Evolutionary conservation across 2,329 filamentous ascomycete species (phyloP), one percentile per base, ranked within the genome.

Genomic region (Hypoxylon sp.): DNA sequence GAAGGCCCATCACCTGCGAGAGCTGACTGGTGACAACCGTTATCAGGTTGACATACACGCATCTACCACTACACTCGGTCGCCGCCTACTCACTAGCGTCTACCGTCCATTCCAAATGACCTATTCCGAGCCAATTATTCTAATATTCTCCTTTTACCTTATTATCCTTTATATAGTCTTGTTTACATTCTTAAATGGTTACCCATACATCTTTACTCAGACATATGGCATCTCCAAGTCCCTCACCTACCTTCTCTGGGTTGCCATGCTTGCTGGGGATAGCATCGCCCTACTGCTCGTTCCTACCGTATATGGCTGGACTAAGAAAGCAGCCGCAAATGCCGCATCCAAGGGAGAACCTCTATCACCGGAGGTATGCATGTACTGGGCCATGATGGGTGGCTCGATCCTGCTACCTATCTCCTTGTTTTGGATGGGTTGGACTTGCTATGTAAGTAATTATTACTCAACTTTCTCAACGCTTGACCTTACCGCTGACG

Each of bases 141-240:
- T 78, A 6, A 72, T 83, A 12, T 74, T 85, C 23, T 78, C 79
- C 0, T 67, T 85, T 1, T 86, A 86, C 62, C 76, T 85, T 47
- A 78, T 80, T 0, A 75, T 85, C 8, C 74, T 83, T 5, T 87
- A 86, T 69, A 81, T 83, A 39, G 77, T 84, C 1, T 74, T 85
- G 1, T 86, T 85, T 69, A 81, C 82, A 2, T 81, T 85, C 63
- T 77, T 85, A 32, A 78, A 81, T 16, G 83, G 83, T 9, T 84
- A 82, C 67, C 74, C 79, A 2, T 80, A 77, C 60, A 81, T 86
- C 59, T 86, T 83, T 62, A 74, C 71, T 1, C 51, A 72, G 4
- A 76, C 71, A 1, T 82, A 83, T 55, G 73, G 73, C 39, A 80
- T 81, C 71, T 72, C 74, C 8, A 72, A 76, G 25, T 77, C 80